These are phyloP conservation scores for Fusarium sp. DNA, from an alignment of 2,329 filamentous ascomycete genomes.

Conservation along the genomic window DNA sequence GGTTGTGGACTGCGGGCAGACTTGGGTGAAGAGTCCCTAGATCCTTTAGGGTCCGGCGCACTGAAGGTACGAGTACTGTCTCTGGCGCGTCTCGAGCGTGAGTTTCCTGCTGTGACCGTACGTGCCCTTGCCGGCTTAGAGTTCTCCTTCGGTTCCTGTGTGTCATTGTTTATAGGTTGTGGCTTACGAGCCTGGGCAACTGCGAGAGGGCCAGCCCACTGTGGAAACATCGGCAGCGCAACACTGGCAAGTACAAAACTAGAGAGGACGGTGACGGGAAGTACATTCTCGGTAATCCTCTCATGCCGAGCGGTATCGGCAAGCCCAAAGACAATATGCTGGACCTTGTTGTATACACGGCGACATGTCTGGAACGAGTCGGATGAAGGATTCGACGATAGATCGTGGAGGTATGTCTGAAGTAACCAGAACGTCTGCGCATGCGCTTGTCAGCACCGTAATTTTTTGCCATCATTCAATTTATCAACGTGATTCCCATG, in stretches of 20 bases:
- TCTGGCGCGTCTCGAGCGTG: slow-evolving; percentile 62
- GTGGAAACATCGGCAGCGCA: slow-evolving; percentile 79
- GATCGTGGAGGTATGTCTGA: slow-evolving; percentile 87
- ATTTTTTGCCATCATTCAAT: neutral
- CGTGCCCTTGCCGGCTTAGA: slow-evolving; percentile 70
- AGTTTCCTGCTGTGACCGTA: slow-evolving; percentile 67
- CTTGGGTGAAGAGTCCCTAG: slow-evolving; percentile 45
- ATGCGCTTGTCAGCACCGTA: slow-evolving; percentile 34
- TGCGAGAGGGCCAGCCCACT: slow-evolving; percentile 82
- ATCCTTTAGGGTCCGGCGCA: slow-evolving; percentile 54
- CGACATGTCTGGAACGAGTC: slow-evolving; percentile 84
- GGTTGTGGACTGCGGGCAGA: slow-evolving; percentile 44
- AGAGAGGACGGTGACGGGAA: slow-evolving; percentile 83
- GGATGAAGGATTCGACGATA: slow-evolving; percentile 79
- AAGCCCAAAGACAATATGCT: slow-evolving; percentile 86
- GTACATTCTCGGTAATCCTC: slow-evolving; percentile 83
- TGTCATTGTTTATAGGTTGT: slow-evolving; percentile 55
- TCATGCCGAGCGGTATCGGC: slow-evolving; percentile 75
- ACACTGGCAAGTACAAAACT: slow-evolving; percentile 84
- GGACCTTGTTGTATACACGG: slow-evolving; percentile 87
- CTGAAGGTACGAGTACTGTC: slow-evolving; percentile 59
- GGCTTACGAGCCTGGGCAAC: slow-evolving; percentile 85
- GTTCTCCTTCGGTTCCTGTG: slow-evolving; percentile 56
- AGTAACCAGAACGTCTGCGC: slow-evolving; percentile 88
- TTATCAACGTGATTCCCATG: slow-evolving; percentile 7